A percentile compares a stretch with the other conserved stretches of the same genome.
These are phyloP conservation scores for Gliomastix tumulicola DNA, from an alignment of 2,329 filamentous ascomycete genomes.

Conservation along the genomic window DNA sequence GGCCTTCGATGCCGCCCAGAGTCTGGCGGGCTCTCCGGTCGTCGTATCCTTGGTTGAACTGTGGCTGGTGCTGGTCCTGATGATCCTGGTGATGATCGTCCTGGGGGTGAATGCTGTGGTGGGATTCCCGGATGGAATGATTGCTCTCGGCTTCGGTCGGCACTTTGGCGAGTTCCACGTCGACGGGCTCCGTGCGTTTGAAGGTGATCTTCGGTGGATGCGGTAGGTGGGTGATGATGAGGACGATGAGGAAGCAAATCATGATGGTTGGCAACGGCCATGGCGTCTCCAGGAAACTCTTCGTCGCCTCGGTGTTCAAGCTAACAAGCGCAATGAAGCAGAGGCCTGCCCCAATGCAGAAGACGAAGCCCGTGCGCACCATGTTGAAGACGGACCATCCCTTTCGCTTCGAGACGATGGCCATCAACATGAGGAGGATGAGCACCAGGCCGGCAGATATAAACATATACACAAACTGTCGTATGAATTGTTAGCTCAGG, in stretches of 20 bases:
- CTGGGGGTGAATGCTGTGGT: no score
- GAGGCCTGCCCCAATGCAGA: constrained; percentile 19
- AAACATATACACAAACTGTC: constrained; percentile 25
- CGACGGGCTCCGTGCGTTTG: background rate
- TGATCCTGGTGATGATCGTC: no score
- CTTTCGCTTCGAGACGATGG: constrained; percentile 18
- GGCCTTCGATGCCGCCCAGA: background rate
- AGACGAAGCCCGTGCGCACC: constrained; percentile 17
- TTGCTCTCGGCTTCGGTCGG: background rate
- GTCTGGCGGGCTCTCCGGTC: background rate
- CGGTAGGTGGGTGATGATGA: constrained; percentile 19
- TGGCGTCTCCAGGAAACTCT: constrained; percentile 13
- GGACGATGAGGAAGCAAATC: constrained; percentile 22
- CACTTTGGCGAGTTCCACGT: background rate
- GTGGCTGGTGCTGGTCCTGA: no score
- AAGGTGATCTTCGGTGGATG: background rate
- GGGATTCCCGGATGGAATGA: no score
- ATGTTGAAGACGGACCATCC: constrained; percentile 22
- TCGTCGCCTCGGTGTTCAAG: constrained; percentile 7
- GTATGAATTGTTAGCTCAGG: no score
- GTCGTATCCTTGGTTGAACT: no score
- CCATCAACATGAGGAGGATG: constrained; percentile 20
- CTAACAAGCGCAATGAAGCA: constrained; percentile 17
- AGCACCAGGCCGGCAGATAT: constrained; percentile 16
- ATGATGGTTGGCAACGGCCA: constrained; percentile 25